Base-by-base conservation (phyloP, 805 yeast genomes). In the Lipomyces mesembrius region DNA sequence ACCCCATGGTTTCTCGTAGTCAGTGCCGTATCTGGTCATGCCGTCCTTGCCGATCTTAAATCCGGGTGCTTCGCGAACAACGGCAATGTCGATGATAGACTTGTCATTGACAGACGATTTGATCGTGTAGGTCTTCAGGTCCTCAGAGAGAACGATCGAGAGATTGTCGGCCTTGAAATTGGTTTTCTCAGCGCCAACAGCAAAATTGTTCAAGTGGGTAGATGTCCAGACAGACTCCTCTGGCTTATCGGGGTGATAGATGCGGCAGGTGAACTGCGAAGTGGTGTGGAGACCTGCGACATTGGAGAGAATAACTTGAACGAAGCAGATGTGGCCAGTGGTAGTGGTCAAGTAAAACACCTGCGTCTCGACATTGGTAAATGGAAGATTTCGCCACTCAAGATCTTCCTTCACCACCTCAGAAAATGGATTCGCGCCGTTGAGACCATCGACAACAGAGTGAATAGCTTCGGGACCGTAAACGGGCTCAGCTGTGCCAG, bases 401-500 rank as follows among this genome's bases (percentile, higher is more conserved):
- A 91, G 85, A 77, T 95, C 99, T 17, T 83, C 85, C n/a, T 78
- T 75, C 9, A 83, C 80, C 43, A 95, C 84, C 27, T 80, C 83
- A 35, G 87, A 82, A 74, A 80, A 90, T 0, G 90, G 84, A 71
- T 87, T 86, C 52, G 83, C 82, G 69, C 74, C 79, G 39, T 81
- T 85, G 57, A 88, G 86, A 57, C 86, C 77, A 49, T 85, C 85
- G 54, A 90, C 85, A 65, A 93, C 87, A n/a, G 98, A 85, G 75
- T 89, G 94, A 72, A 95, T 91, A 53, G 96, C 96, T 60, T 89
- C 97, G 53, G 89, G 84, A 62, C 99, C 99, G 75, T 95, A 95
- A 76, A 90, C 97, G 32, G 99, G 99, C 78, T 95, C 99, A 1
- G 97, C 97, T 12, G 96, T 86, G 63, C 99, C 99, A 5, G 98